Evolutionary conservation across 2,329 filamentous ascomycete genomes (phyloP).

Genomic region (Moelleriella libera): DNA sequence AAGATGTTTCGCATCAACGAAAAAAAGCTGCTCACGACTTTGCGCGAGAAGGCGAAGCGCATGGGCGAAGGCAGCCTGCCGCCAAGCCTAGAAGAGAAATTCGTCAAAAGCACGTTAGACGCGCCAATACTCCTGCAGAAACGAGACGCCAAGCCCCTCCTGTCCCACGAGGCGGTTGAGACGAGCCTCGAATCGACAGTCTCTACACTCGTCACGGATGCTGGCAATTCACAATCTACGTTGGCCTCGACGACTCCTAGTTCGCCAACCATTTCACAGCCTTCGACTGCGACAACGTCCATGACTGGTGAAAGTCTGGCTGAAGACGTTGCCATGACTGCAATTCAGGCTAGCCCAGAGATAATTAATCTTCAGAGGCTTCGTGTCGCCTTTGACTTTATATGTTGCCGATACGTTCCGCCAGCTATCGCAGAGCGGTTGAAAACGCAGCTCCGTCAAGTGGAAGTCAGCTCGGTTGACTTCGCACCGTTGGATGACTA

Average conservation of each 20-base stretch:
- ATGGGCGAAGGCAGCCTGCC: constrained; percentile 57
- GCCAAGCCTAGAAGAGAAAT: constrained; percentile 70
- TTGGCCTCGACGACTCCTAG: constrained; percentile 18
- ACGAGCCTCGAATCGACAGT: constrained; percentile 7
- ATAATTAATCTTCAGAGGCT: constrained; percentile 48
- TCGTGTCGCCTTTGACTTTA: constrained; percentile 49
- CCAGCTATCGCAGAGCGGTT: constrained; percentile 27
- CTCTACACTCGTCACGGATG: constrained; percentile 11
- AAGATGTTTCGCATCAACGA: constrained; percentile 71
- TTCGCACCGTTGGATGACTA: constrained; percentile 62
- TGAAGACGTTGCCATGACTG: constrained; percentile 20
- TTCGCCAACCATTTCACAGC: constrained; percentile 21
- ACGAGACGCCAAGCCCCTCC: constrained; percentile 28
- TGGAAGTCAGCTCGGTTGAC: constrained; percentile 27
- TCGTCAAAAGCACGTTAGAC: constrained; percentile 63
- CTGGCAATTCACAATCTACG: constrained; percentile 28
- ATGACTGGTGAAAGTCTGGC: constrained; percentile 17
- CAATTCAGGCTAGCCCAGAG: constrained; percentile 30
- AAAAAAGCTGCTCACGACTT: constrained; percentile 48
- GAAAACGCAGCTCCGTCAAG: constrained; percentile 21
- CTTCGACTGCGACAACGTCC: constrained; percentile 32
- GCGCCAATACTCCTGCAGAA: constrained; percentile 59
- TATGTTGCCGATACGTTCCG: constrained; percentile 47
- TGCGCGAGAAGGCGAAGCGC: constrained; percentile 57
- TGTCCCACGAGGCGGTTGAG: constrained; percentile 5